These are phyloP conservation scores for Tremellales sp. DNA, from an alignment of 1,284 basidiomycete species.

Conservation along the genomic window DNA sequence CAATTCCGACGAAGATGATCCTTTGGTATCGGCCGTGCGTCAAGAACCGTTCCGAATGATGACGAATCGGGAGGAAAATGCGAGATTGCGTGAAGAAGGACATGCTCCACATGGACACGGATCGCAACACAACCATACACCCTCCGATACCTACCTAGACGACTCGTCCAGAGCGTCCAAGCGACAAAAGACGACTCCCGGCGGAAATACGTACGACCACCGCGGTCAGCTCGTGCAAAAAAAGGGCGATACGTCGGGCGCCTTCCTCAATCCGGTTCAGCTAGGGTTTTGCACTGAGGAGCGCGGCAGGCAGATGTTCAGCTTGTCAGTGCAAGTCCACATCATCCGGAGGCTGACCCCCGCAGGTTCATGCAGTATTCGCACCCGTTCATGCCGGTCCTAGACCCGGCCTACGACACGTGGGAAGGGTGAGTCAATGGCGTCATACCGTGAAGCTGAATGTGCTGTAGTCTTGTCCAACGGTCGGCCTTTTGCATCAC, in stretches of 20 bases:
- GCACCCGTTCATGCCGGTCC: conserved; percentile 78
- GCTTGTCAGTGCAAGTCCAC: conserved; percentile 55
- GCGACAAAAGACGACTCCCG: conserved; percentile 6
- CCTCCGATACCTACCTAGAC: not conserved
- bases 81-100: not conserved
- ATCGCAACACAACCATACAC: not conserved
- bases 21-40: not conserved
- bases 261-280: conserved; percentile 34
- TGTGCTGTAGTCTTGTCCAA: conserved; percentile 46
- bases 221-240: conserved; percentile 23
- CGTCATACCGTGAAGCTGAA: conserved; percentile 17
- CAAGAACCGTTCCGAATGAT: not conserved
- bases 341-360: not conserved
- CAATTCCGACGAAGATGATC: not conserved
- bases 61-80: not conserved
- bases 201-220: conserved; percentile 12
- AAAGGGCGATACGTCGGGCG: conserved; percentile 8
- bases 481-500: conserved; percentile 50
- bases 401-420: conserved; percentile 70
- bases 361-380: conserved; percentile 63
- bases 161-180: conserved; percentile 2
- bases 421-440: conserved; percentile 54
- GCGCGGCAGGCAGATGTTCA: conserved; percentile 73
- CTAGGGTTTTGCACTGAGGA: conserved; percentile 64
- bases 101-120: not conserved